Evolutionary conservation across 805 yeast genomes (phyloP).

Genomic region (Metahyphopichia silvanorum): DNA sequence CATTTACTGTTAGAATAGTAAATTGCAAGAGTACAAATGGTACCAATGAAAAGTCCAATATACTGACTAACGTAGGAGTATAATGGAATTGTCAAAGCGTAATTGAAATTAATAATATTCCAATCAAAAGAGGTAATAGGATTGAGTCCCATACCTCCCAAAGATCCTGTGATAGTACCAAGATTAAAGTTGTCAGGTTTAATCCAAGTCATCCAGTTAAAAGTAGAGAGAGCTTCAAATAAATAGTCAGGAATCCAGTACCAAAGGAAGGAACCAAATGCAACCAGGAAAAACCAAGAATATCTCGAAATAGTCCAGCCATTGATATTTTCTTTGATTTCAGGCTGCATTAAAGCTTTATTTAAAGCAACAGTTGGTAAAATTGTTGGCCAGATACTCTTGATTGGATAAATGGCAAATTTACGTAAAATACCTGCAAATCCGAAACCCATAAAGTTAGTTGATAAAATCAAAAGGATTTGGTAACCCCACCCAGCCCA

Average conservation of each 20-base stretch:
- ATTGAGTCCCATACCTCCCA: slow-evolving; percentile 48
- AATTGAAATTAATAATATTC: slow-evolving; percentile 30
- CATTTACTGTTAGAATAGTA: slow-evolving; percentile 19
- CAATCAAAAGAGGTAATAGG: slow-evolving; percentile 56
- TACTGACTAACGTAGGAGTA: slow-evolving; percentile 15
- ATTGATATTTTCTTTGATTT: slow-evolving; percentile 22
- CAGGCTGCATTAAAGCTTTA: slow-evolving; percentile 24
- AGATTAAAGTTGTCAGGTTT: slow-evolving; percentile 47
- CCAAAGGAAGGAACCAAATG: slow-evolving; percentile 30
- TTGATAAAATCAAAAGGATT: slow-evolving; percentile 19
- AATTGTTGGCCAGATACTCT: slow-evolving; percentile 25
- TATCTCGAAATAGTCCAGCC: slow-evolving; percentile 30
- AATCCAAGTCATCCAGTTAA: slow-evolving; percentile 61
- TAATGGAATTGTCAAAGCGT: slow-evolving; percentile 42
- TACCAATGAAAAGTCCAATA: slow-evolving; percentile 15
- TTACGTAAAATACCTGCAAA: slow-evolving; percentile 28
- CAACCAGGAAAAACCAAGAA: slow-evolving; percentile 15
- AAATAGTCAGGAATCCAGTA: slow-evolving; percentile 46
- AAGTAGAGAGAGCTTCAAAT: slow-evolving; percentile 38
- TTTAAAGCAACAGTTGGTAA: slow-evolving; percentile 29
- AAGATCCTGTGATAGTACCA: slow-evolving; percentile 47
- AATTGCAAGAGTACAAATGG: slow-evolving; percentile 16
- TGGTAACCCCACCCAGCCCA: slow-evolving; percentile 23
- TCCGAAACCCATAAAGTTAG: slow-evolving; percentile 27
- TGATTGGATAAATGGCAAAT: slow-evolving; percentile 24